A percentile compares a stretch with the other conserved stretches of the same genome.
Conservation (phyloP, 371 early-diverging fungal genomes). For the Zychaea mexicana region DNA sequence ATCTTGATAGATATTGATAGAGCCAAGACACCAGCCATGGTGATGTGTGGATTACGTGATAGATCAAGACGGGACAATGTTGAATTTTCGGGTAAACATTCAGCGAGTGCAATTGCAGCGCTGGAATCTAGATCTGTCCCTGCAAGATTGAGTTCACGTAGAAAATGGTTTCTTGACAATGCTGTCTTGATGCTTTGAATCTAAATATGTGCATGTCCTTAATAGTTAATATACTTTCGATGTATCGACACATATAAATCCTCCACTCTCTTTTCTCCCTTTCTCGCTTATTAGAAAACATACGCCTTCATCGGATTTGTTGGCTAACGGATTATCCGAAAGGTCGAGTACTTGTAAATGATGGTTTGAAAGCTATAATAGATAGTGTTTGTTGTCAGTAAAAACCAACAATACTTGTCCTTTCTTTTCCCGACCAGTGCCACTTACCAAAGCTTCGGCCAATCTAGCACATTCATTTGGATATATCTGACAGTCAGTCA, state of each 20-base stretch:
- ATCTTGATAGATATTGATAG: slow-evolving; percentile 76
- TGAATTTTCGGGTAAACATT: slow-evolving; percentile 73
- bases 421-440: not conserved
- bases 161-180: slow-evolving; percentile 26
- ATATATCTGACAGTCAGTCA: slow-evolving; percentile 59
- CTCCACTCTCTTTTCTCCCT: not conserved
- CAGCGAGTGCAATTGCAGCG: slow-evolving; percentile 78
- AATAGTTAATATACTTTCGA: not conserved
- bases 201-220: not conserved
- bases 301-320: slow-evolving; percentile 46
- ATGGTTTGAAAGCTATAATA: slow-evolving; percentile 31
- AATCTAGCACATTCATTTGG: slow-evolving; percentile 47
- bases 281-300: not conserved
- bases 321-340: slow-evolving; percentile 34
- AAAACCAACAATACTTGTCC: not conserved
- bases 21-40: slow-evolving; percentile 81
- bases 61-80: slow-evolving; percentile 71
- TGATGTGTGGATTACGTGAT: slow-evolving; percentile 73
- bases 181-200: slow-evolving; percentile 21
- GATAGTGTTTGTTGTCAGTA: not conserved
- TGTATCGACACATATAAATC: not conserved
- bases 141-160: slow-evolving; percentile 63
- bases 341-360: slow-evolving; percentile 47
- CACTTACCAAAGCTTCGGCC: slow-evolving; percentile 58
- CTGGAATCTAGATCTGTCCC: slow-evolving; percentile 51